Evolutionary conservation across 257 asterid species (phyloP).

Genomic region (Dorcoceras hygrometricum): DNA sequence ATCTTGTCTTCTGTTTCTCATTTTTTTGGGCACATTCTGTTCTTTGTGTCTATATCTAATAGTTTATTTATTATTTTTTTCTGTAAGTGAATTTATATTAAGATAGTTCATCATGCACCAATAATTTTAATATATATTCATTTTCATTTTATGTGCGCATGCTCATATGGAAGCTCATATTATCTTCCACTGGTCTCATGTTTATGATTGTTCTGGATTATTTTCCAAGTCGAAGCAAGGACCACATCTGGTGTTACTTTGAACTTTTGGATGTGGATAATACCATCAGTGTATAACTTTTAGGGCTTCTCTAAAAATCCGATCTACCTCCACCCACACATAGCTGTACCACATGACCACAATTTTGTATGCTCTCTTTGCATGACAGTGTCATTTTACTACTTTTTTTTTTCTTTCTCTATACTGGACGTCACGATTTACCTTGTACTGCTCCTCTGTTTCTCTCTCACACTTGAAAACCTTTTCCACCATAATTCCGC

Average conservation of each 20-base stretch:
- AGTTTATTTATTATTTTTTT: no score
- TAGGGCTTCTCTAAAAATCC: not conserved
- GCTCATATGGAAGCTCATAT: no score
- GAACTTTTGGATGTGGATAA: not conserved
- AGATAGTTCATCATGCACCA: no score
- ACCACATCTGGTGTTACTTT: no score
- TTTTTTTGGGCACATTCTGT: not conserved
- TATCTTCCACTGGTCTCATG: no score
- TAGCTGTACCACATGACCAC: not conserved
- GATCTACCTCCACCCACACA: not conserved
- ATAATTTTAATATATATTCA: no score
- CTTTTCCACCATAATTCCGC: not conserved
- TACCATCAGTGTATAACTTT: not conserved
- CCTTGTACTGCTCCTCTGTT: not conserved
- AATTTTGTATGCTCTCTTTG: not conserved
- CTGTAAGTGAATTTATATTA: no score
- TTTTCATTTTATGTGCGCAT: no score
- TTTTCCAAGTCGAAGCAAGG: no score
- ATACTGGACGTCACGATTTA: not conserved
- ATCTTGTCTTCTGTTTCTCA: constrained; percentile 9
- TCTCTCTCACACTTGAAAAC: not conserved
- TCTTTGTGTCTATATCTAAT: no score
- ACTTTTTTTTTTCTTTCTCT: no score
- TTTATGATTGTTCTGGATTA: no score
- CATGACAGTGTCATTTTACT: not conserved